A percentile compares a stretch with the other conserved stretches of the same genome.
These are phyloP conservation scores for Paecilomyces variotii DNA, from an alignment of 2,329 filamentous ascomycete species.

Conservation along the genomic window DNA sequence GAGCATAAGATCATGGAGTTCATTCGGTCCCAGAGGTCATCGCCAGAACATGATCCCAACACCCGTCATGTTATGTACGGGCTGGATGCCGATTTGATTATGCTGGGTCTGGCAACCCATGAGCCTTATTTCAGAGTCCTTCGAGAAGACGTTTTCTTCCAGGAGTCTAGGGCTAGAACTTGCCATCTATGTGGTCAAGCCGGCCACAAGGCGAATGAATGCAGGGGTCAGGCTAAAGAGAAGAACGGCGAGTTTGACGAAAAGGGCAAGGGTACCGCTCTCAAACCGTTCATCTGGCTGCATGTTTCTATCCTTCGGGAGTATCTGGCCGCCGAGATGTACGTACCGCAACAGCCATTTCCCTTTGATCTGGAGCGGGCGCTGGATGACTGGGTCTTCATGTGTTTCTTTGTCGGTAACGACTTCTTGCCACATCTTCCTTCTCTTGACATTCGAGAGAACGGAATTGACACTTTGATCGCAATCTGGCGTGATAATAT, in stretches of 20 bases:
- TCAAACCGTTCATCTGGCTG: constrained; percentile 97
- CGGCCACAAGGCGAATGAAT: constrained; percentile 82
- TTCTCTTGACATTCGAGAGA: constrained; percentile 94
- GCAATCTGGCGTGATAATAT: constrained; percentile 96
- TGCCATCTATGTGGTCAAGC: constrained; percentile 88
- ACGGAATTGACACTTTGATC: constrained; percentile 91
- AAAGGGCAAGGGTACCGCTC: constrained; percentile 59
- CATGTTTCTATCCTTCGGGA: constrained; percentile 87
- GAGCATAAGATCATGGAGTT: constrained; percentile 99
- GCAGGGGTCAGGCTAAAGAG: constrained; percentile 68
- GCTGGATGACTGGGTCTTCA: constrained; percentile 96
- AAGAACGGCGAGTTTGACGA: constrained; percentile 75
- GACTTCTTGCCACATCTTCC: constrained; percentile 96
- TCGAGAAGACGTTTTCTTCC: constrained; percentile 92
- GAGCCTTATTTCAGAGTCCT: constrained; percentile 95
- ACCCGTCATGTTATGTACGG: constrained; percentile 98
- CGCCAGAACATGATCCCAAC: constrained; percentile 88
- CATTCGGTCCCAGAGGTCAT: constrained; percentile 83
- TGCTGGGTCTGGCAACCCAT: constrained; percentile 93
- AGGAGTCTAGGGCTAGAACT: constrained; percentile 71
- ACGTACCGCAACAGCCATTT: constrained; percentile 74
- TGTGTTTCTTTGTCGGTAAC: constrained; percentile 98
- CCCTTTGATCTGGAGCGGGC: constrained; percentile 88
- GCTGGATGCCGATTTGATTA: constrained; percentile 95
- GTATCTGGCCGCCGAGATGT: constrained; percentile 84